Evolutionary conservation across 768 basidiomycete species (phyloP), one percentile per base, ranked within the genome.

Genomic region (Suillus bovinus): DNA sequence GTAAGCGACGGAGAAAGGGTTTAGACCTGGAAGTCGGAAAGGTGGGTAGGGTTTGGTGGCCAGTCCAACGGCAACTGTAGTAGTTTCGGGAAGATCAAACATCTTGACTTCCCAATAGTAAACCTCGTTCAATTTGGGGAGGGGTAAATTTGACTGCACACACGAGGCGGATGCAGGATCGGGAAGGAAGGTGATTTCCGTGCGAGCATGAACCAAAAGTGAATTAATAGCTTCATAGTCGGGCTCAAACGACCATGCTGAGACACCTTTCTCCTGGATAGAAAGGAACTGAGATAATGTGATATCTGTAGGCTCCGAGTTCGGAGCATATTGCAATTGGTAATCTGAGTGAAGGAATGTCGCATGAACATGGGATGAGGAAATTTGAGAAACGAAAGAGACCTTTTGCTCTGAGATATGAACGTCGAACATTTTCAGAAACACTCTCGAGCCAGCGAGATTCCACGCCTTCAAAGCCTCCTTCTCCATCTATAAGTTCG

Each of bases 101-200:
- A 99, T 93, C 79, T 99, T 99, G 64, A 94, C 91, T 74, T 99
- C 97, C 93, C 93, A 99, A 74, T 99, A 99, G 74, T 99, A 99
- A 14, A 98, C 95, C 74, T 99, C 97, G 77, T 99, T 99, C 56
- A 99, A 82, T 72, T 98, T 98, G 14, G 97, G 97, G 4, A 99
- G 80, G 2, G 97, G 97, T 11, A 99, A 82, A 73, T 99, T 99
- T 56, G 94, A 96, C 79, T 98, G 94, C 11, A 99, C 97, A 63
- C 86, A 93, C 14, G 96, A 96, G 2, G 93, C 90, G 22, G 94
- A 94, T 34, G 93, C 90, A 27, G 97, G 96, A 71, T 96, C 91
- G n/a, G 93, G 89, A 63, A 99, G 89, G 78, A 99, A 99, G 7
- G 96, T 97, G 68, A 99, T 91, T 78, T 99, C 97, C 0, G 97